Evolutionary conservation across 2,329 filamentous ascomycete species (phyloP).

Genomic region (Alternaria angustiovoidea): DNA sequence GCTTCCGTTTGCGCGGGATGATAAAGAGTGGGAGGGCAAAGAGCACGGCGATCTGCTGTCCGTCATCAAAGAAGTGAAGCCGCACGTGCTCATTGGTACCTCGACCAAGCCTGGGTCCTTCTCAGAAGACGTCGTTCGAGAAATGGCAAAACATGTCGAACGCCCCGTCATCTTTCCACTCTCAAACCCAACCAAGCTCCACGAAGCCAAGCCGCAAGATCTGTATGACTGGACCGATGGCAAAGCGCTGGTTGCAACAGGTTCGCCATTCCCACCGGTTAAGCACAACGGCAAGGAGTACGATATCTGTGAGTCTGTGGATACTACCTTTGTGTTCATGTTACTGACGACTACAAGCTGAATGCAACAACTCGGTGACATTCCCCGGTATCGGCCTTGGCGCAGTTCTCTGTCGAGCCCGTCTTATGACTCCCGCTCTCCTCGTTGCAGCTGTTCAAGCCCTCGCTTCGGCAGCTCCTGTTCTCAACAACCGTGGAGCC

Average conservation of each 20-base stretch:
- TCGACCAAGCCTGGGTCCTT: slow-evolving; percentile 81
- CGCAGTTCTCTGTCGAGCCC: slow-evolving; percentile 73
- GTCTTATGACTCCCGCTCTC: slow-evolving; percentile 76
- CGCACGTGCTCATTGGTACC: slow-evolving; percentile 84
- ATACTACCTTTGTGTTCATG: neutral
- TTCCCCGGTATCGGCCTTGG: slow-evolving; percentile 89
- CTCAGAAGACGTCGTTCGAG: slow-evolving; percentile 74
- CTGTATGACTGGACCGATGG: slow-evolving; percentile 81
- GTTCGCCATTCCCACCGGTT: slow-evolving; percentile 81
- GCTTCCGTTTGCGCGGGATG: slow-evolving; percentile 69
- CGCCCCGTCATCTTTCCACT: slow-evolving; percentile 88
- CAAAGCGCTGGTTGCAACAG: slow-evolving; percentile 80
- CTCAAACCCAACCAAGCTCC: slow-evolving; percentile 83
- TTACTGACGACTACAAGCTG: slow-evolving; percentile 61
- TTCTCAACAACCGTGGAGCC: slow-evolving; percentile 66
- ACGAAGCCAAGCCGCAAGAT: slow-evolving; percentile 81
- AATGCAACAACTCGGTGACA: slow-evolving; percentile 88
- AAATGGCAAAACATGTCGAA: slow-evolving; percentile 77
- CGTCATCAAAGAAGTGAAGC: slow-evolving; percentile 74
- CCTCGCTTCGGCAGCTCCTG: slow-evolving; percentile 75
- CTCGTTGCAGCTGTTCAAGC: slow-evolving; percentile 81
- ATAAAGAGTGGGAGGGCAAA: slow-evolving; percentile 68
- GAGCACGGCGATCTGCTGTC: slow-evolving; percentile 67
- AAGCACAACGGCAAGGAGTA: slow-evolving; percentile 63
- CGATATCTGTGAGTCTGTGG: slow-evolving; percentile 59